These are phyloP conservation scores for Hortiboletus rubellus DNA, from an alignment of 1,284 basidiomycete genomes.

Conservation along the genomic window DNA sequence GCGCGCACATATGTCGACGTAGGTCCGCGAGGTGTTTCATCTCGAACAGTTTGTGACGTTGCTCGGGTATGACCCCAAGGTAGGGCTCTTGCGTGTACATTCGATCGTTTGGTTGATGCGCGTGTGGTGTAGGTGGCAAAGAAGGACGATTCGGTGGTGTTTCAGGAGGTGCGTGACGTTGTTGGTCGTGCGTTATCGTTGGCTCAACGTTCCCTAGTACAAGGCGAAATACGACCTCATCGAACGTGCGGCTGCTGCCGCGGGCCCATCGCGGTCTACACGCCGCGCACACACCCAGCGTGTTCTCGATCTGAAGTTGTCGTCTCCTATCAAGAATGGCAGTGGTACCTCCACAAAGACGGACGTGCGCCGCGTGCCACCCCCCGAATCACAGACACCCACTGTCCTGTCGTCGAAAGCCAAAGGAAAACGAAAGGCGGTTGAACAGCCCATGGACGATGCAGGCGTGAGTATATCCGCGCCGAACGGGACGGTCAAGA, in stretches of 20 bases:
- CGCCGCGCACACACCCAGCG: constrained; percentile 60
- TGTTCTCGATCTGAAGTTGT: constrained; percentile 41
- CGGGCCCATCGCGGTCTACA: constrained; percentile 60
- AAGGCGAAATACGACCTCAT: constrained; percentile 63
- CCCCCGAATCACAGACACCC: background rate
- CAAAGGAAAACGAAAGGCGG: constrained; percentile 37
- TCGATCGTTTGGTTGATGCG: constrained; percentile 10
- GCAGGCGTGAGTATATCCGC: constrained; percentile 3
- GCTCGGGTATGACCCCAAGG: constrained; percentile 73
- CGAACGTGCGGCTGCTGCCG: constrained; percentile 42
- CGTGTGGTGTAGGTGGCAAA: constrained; percentile 59
- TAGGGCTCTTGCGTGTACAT: constrained; percentile 38
- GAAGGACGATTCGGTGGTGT: constrained; percentile 69
- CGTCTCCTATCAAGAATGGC: constrained; percentile 20
- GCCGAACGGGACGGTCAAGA: constrained; percentile 15
- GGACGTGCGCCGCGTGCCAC: constrained; percentile 13
- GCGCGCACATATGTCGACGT: background rate
- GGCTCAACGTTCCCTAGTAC: constrained; percentile 44
- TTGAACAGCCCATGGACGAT: constrained; percentile 37
- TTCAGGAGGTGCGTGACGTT: constrained; percentile 57
- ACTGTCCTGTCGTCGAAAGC: constrained; percentile 26
- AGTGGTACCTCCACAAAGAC: constrained; percentile 10
- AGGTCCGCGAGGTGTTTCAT: constrained; percentile 86
- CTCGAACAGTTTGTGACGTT: constrained; percentile 77
- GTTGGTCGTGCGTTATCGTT: constrained; percentile 1